Evolutionary conservation across 192 early-diverging fungal species (phyloP), one percentile per base, ranked within the genome.

Genomic region (Coemansia biformis): DNA sequence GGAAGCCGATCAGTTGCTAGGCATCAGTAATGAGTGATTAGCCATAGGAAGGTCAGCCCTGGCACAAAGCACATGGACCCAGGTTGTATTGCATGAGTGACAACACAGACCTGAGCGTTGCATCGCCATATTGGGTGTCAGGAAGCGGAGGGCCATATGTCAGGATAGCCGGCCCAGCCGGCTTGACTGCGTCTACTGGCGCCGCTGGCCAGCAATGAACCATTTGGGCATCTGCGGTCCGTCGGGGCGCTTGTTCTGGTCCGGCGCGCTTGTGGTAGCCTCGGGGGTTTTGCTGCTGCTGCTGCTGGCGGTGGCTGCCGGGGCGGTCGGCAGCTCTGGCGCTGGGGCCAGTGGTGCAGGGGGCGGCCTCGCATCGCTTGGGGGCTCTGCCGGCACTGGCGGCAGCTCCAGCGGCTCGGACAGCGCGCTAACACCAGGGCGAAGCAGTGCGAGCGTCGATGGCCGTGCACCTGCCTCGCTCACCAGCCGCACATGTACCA

Each of bases 181-280:
- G n/a, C n/a, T 26, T 26, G 2, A 26, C 3, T 26, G 14, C 13
- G 8, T 8, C 23, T 48, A 48, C 15, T 44, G 54, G 24, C 53
- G 62, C 14, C 38, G 48, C 36, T 65, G 57, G 4, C 69, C 69
- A 44, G 69, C 69, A 17, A 54, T 19, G 24, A 73, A 65, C 69
- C 69, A 73, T 34, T 73, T 73, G 19, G 69, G 69, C 62, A 73
- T 60, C 24, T n/a, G 34, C 34, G 34, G 34, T n/a, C n/a, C 13
- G n/a, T n/a, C 34, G 16, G 2, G 14, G 34, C n/a, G 14, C 14
- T 9, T 9, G 29, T 9, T 30, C 8, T 5, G 29, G 29, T 9
- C 7, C 29, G 29, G 29, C 7, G 29, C 34, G n/a, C 34, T 1
- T 1, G 14, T 1, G n/a, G n/a, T n/a, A n/a, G n/a, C n/a, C n/a